Percentiles rank a stretch among this genome's conserved stretches.
Conservation (phyloP, 768 basidiomycete species). For the Mycena galopus region DNA sequence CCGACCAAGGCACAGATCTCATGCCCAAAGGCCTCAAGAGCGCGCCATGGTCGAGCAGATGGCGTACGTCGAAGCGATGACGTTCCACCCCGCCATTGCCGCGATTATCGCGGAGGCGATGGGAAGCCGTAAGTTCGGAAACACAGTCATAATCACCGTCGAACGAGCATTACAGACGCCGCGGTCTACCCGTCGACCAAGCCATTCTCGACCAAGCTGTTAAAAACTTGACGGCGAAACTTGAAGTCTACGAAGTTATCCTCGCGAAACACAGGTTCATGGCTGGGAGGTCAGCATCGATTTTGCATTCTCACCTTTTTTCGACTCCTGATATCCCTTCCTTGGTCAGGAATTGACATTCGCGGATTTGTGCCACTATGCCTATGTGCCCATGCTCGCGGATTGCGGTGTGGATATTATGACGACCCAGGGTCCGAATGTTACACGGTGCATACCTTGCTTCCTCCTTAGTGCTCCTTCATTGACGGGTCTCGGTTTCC, state of each 20-base stretch:
- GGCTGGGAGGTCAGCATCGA: constrained; percentile 10
- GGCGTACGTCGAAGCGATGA: background rate
- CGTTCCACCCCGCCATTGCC: background rate
- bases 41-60: constrained; percentile 43
- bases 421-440: no score
- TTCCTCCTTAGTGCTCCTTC: no score
- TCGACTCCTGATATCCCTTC: no score
- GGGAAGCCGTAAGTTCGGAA: background rate
- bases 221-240: constrained; percentile 48
- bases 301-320: no score
- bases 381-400: no score
- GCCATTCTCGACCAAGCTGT: constrained; percentile 45
- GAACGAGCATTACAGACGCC: background rate
- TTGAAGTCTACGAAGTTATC: constrained; percentile 70
- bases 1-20: constrained; percentile 53
- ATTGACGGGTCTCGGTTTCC: no score
- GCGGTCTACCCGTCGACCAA: constrained; percentile 43
- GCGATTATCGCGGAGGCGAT: background rate
- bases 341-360: no score
- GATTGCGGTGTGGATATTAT: no score
- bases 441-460: no score
- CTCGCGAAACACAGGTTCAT: constrained; percentile 65
- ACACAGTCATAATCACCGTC: background rate
- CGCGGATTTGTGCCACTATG: no score
- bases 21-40: constrained; percentile 45